Evolutionary conservation across 2,329 filamentous ascomycete genomes (phyloP), one percentile per base, ranked within the genome.

Genomic region (Stylonectria norvegica): DNA sequence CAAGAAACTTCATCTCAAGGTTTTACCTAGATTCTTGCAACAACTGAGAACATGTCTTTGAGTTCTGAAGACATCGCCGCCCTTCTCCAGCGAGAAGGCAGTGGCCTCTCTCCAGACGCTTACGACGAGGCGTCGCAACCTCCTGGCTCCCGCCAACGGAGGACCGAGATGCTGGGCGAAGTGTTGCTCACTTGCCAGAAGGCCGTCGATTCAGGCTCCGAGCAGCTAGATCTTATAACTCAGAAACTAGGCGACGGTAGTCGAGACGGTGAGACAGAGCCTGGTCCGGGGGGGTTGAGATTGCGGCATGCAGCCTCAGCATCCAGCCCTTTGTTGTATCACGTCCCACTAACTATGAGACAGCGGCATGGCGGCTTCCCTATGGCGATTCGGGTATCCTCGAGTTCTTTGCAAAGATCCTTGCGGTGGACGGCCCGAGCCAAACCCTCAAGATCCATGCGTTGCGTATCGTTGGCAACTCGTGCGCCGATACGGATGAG

Each of bases 401-500:
- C 7, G 67, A 71, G 15, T 77, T 80, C 60, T 78, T 79, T 50
- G 22, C 8, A 7, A 58, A 64, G 9, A 51, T 77, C 10, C 55
- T 80, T 7, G 60, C 62, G 5, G 55, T 58, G 1, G 59, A 67
- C 4, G 61, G 57, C 2, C 47, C 73, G 23, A 60, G 61, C 8
- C 63, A 67, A 20, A 54, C 64, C 1, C 62, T 81, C n/a, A 69
- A 69, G 31, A 64, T 76, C 6, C 79, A 83, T 40, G 61, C 71
- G 6, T 63, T 83, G 12, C 75, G 80, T 17, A 59, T 82, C 15
- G 67, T 79, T 12, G 80, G 79, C 11, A 84, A 84, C 56, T 75
- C 76, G 8, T 82, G 77, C 47, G 80, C 79, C 15, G 79, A 83
- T 48, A 76, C 75, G 48, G 78, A 84, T 54, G 72, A 77, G 44